Percentiles rank a stretch among this genome's conserved stretches.
Evolutionary conservation across 2,329 filamentous ascomycete species (phyloP).

Genomic region (Grosmannia clavigera): DNA sequence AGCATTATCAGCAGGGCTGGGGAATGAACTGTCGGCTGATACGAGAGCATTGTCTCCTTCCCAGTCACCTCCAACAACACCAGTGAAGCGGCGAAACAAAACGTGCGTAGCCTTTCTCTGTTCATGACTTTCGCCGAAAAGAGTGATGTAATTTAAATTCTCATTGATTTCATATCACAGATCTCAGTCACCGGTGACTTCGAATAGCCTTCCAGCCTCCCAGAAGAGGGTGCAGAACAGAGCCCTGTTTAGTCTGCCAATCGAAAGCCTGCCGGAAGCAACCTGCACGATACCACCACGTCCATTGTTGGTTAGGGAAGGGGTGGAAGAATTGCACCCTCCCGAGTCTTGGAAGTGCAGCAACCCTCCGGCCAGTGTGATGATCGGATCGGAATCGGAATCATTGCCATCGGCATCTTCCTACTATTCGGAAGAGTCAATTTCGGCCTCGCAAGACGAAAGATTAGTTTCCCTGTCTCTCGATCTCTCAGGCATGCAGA

Average conservation of each 20-base stretch:
- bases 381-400: not conserved
- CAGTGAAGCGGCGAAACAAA: not conserved
- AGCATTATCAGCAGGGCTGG: not conserved
- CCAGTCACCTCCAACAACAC: not conserved
- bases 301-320: not conserved
- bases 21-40: not conserved
- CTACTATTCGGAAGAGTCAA: not conserved
- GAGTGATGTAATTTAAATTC: not conserved
- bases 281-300: not conserved
- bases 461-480: conserved; percentile 15
- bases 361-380: conserved; percentile 1
- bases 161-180: not conserved
- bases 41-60: not conserved
- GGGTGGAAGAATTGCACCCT: not conserved
- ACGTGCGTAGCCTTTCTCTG: not conserved
- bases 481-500: conserved; percentile 30
- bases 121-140: no score
- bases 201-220: not conserved
- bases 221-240: not conserved
- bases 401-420: not conserved
- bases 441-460: conserved; percentile 2
- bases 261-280: not conserved
- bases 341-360: conserved; percentile 1
- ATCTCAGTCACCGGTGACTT: not conserved
- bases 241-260: not conserved